These are phyloP conservation scores for Starmerella bacillaris DNA, from an alignment of 805 yeast genomes.

Conservation along the genomic window DNA sequence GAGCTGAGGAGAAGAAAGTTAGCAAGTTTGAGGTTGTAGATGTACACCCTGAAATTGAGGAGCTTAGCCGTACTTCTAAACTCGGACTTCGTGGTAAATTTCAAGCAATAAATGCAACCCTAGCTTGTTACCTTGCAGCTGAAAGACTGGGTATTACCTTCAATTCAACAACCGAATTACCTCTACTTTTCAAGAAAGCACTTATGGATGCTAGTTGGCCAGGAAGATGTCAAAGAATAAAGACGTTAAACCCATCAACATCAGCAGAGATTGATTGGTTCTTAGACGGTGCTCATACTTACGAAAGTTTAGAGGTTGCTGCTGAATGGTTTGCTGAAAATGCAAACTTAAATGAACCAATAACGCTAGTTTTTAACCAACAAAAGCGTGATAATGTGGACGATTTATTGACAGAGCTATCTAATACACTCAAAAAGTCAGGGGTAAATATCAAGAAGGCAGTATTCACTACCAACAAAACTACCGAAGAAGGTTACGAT, in stretches of 20 bases:
- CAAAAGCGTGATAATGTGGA: conserved; percentile 74
- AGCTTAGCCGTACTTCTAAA: conserved; percentile 16
- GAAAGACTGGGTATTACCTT: conserved; percentile 26
- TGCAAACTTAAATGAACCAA: conserved; percentile 16
- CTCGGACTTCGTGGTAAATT: conserved; percentile 45
- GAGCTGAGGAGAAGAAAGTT: conserved; percentile 48
- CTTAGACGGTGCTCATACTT: conserved; percentile 91
- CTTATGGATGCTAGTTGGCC: conserved; percentile 43
- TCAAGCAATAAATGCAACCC: conserved; percentile 69
- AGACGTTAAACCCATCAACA: conserved; percentile 22
- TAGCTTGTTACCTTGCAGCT: conserved; percentile 57
- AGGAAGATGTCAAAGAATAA: conserved; percentile 77
- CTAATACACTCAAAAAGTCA: conserved; percentile 17
- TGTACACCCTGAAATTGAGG: conserved; percentile 24
- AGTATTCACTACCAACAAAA: conserved; percentile 80
- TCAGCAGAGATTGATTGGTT: conserved; percentile 47
- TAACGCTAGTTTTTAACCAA: conserved; percentile 70
- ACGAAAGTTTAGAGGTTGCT: conserved; percentile 71
- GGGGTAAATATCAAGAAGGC: conserved; percentile 20
- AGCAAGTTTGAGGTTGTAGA: conserved; percentile 35
- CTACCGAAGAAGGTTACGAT: conserved; percentile 70
- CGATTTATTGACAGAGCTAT: conserved; percentile 31
- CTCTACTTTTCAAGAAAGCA: conserved; percentile 12
- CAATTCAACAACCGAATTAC: conserved; percentile 13
- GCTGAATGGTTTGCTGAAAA: conserved; percentile 50